Base-by-base conservation (phyloP, 2,329 filamentous ascomycete species). In the Trichoderma semiorbis region DNA sequence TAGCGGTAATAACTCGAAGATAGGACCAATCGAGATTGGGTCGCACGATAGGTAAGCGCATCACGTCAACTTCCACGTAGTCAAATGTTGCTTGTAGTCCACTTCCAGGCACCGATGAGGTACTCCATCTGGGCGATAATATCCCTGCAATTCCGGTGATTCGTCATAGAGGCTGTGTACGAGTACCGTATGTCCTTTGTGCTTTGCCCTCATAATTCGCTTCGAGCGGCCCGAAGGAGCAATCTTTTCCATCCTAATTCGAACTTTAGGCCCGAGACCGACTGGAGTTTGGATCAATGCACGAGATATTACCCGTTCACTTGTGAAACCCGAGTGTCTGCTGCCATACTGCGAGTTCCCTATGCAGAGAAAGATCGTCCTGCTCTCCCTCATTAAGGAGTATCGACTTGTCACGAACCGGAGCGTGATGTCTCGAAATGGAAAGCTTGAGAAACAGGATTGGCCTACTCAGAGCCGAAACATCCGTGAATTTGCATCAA, bases 401-500 rank as follows among this genome's bases (percentile, higher is more conserved):
- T 21, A 28, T 32, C n/a, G 24, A 28, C 30, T 6, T 26, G 47
- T 55, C n/a, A 53, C 28, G n/a, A 14, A 30, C n/a, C 26, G 11
- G 57, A 69, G n/a, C 7, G 50, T 3, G 3, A 36, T 69, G n/a
- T 10, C 67, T 69, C 26, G 36, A 69, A 53, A n/a, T 36, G 57
- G 67, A 53, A 53, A 50, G 7, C 16, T 39, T 34, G 24, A 62
- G 34, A 53, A 24, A 50, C 39, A n/a, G 11, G n/a, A 53, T 69
- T 62, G 57, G 67, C 21, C 55, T 69, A 36, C 28, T 24, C n/a
- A 26, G 39, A 69, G 67, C 67, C 67, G 67, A 69, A 53, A 53
- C 57, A 69, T 69, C 67, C 67, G 67, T 53, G 36, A 32, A 10
- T 18, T 69, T 39, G 57, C 57, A 36, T 21, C 36, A 50, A 50